Base-by-base conservation (phyloP, 228 moss, liverwort and hornwort genomes). In the Sphagnum fallax region DNA sequence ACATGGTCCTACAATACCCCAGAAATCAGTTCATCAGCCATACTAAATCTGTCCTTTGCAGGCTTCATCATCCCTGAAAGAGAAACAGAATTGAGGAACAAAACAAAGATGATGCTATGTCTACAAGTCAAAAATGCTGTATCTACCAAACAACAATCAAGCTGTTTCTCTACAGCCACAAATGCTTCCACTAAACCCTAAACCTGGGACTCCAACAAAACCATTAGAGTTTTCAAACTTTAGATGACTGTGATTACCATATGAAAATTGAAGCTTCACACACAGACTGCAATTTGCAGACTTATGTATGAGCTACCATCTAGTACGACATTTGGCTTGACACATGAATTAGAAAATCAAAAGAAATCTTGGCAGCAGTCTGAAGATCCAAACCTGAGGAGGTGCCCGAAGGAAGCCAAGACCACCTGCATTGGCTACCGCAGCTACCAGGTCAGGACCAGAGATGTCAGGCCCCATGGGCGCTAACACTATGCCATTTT, bases 381-480 rank as follows among this genome's bases (percentile, higher is more conserved):
- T 64, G 64, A 10, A 64, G 8, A 10, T 18, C 12, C 9, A 8
- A 55, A 91, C 87, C 84, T 86, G 75, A 72, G 65, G 79, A 0
- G 95, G 91, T 63, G 89, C 82, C 14, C 87, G 87, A 1, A 95
- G 69, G 13, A 95, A 76, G 6, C 90, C 95, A 16, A 96, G 75
- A 53, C 92, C 92, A 8, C 89, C 92, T 2, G 92, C 91, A 61
- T 91, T 91, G 57, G 88, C 81, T 14, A 95, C 95, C 6, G 90
- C 92, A 52, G 92, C 92, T 51, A 92, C 95, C 53, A 95, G 87
- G 32, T 83, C 90, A n/a, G 88, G 92, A 16, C 90, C 82, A 0
- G 89, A 79, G 47, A 95, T 86, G 79, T 95, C 95, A 52, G 87
- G 86, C 4, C 86, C 92, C 84, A 95, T 80, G 50, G 90, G 95